Conservation (phyloP, 2,329 filamentous ascomycete genomes). For the Fusarium siculi region DNA sequence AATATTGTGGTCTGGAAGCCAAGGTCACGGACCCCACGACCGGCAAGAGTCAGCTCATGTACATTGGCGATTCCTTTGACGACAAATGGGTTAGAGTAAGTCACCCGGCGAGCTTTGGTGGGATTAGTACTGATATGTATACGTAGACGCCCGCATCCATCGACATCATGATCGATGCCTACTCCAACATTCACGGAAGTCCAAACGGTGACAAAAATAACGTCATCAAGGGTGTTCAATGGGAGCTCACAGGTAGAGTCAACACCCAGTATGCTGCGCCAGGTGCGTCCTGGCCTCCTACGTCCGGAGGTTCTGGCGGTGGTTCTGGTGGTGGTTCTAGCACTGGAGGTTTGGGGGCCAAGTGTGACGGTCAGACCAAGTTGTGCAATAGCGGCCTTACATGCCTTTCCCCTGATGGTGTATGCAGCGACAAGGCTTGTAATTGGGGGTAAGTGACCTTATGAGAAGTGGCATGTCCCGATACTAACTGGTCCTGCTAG, state of each 20-base stretch:
- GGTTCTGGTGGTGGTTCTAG: not conserved
- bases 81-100: not conserved
- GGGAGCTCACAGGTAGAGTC: not conserved
- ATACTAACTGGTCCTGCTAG: not conserved
- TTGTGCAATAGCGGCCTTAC: not conserved
- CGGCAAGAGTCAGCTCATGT: not conserved
- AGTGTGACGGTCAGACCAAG: not conserved
- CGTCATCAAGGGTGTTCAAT: not conserved
- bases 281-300: not conserved
- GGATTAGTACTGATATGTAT: not conserved
- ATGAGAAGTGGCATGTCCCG: rapidly evolving
- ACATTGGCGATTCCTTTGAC: not conserved
- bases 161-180: slow-evolving; percentile 1
- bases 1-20: not conserved
- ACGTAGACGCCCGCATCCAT: not conserved
- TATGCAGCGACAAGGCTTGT: not conserved
- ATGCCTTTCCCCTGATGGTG: not conserved
- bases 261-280: not conserved
- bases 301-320: not conserved
- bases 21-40: not conserved
- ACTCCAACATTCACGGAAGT: not conserved
- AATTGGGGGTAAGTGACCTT: not conserved
- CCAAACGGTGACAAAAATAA: not conserved
- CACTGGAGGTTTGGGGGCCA: not conserved
- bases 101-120: rapidly evolving